These are phyloP conservation scores for Penicillium longicatenatum DNA, from an alignment of 495 filamentous ascomycete genomes.

Conservation along the genomic window DNA sequence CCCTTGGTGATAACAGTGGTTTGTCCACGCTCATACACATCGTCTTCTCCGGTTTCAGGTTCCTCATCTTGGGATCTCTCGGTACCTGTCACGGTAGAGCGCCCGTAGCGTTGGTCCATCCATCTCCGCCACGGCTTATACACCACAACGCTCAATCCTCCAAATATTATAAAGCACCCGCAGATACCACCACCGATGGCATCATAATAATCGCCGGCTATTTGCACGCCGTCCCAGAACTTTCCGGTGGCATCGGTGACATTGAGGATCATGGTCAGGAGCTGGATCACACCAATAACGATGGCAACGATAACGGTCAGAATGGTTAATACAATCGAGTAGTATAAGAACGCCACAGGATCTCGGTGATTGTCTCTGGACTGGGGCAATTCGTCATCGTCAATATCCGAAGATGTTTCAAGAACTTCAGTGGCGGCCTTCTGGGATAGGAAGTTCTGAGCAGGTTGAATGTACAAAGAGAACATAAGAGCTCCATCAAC, in stretches of 20 bases:
- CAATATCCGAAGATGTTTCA: constrained; percentile 16
- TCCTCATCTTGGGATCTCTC: constrained; percentile 28
- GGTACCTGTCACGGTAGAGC: constrained; percentile 25
- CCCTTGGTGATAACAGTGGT: constrained; percentile 21
- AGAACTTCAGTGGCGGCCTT: constrained; percentile 24
- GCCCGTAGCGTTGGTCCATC: constrained; percentile 49
- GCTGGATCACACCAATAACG: constrained; percentile 82
- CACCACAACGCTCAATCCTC: constrained; percentile 65
- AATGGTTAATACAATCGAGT: constrained; percentile 84
- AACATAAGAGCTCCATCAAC: constrained; percentile 95
- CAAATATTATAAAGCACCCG: constrained; percentile 77
- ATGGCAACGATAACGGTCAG: constrained; percentile 87
- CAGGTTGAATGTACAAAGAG: constrained; percentile 76
- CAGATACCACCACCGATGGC: constrained; percentile 85
- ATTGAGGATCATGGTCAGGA: constrained; percentile 74
- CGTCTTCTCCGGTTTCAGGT: not conserved
- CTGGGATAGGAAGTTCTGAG: constrained; percentile 46
- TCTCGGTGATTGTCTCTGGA: constrained; percentile 57
- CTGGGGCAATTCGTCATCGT: constrained; percentile 27
- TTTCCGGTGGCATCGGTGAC: constrained; percentile 69
- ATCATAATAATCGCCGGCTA: constrained; percentile 79
- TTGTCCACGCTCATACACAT: not conserved
- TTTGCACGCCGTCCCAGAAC: constrained; percentile 86
- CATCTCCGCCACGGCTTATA: constrained; percentile 78
- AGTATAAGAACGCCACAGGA: constrained; percentile 85